phyloP scores from a whole-genome alignment of 768 basidiomycete genomes.

The Tephrocybe sp. region DNA sequence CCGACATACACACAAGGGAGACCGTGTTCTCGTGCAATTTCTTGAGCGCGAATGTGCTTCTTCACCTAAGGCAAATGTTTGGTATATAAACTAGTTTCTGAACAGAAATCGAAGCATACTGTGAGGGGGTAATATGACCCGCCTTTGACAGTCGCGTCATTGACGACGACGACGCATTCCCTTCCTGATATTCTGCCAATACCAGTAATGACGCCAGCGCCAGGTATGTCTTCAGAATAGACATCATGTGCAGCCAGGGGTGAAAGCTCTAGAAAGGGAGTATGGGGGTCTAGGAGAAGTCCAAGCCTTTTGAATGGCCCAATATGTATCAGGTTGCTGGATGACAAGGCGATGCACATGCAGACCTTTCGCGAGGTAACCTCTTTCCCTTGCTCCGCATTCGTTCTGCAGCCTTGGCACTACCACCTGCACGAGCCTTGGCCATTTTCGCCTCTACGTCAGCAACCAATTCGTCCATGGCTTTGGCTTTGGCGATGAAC shows the following conservation, averaged over 20 bases:
- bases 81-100: not conserved
- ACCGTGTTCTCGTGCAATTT: slow-evolving; percentile 88
- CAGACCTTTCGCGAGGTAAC: slow-evolving; percentile 79
- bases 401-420: slow-evolving; percentile 67
- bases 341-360: slow-evolving; percentile 3
- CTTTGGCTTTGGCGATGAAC: slow-evolving; percentile 60
- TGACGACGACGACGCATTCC: slow-evolving; percentile 89
- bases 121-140: slow-evolving; percentile 91
- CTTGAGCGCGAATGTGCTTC: slow-evolving; percentile 93
- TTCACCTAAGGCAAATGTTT: slow-evolving; percentile 58
- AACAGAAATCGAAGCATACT: slow-evolving; percentile 32
- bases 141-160: slow-evolving; percentile 92
- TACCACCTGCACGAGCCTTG: slow-evolving; percentile 66
- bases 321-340: not conserved
- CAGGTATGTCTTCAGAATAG: slow-evolving; percentile 78
- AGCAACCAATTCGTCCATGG: slow-evolving; percentile 68
- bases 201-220: slow-evolving; percentile 89
- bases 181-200: slow-evolving; percentile 73
- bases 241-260: slow-evolving; percentile 85
- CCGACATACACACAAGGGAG: slow-evolving; percentile 92
- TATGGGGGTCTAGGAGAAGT: slow-evolving; percentile 76
- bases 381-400: slow-evolving; percentile 80
- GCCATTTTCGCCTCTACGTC: slow-evolving; percentile 62
- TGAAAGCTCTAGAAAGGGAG: slow-evolving; percentile 89
- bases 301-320: slow-evolving; percentile 46